Base-by-base conservation (phyloP, 78 protist species). In the Dictyostelium discoideum region DNA sequence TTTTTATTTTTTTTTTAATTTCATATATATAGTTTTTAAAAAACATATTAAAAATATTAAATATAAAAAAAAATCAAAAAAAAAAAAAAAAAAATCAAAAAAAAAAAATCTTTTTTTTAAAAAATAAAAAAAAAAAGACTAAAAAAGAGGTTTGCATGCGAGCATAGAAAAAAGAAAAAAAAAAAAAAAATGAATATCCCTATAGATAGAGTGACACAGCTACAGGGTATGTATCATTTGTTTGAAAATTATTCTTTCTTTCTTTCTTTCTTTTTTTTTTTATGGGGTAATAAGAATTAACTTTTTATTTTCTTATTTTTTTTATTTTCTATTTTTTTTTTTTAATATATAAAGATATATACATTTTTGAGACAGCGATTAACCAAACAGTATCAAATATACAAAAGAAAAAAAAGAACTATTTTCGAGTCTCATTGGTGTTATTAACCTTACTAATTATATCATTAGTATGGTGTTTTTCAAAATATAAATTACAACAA, bases 291-390 rank as follows among this genome's bases (percentile, higher is more conserved):
- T 0, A 7, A 50, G 18, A 50, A 50, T 54, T 54, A 54, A 16
- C n/a, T 54, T 54, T 54, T 54, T 54, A 10, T 54, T 54, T 54
- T 54, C 18, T 54, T 54, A 16, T 16, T 54, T 54, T 54, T 54
- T 16, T 72, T 20, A 20, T 8, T 3, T 24, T 16, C 1, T 8
- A 9, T 16, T 16, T 16, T 14, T 73, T 32, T 26, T 14, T 73
- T 6, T 20, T 32, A 32, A 7, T 2, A 73, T 32, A 73, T 8
- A 73, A 37, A 78, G 84, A 78, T 42, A 78, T 78, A 42, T 78
- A 78, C 46, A 78, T 78, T 22, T 78, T 78, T 44, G 84, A 78
- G 26, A 42, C 84, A 20, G 26, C 84, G 22, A 78, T 78, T n/a
- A 78, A 78, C n/a, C 65, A 78, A 8, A 78, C 84, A 3, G n/a